These are phyloP conservation scores for Calonectria pseudoreteaudii DNA, from an alignment of 2,329 filamentous ascomycete genomes.

Conservation along the genomic window DNA sequence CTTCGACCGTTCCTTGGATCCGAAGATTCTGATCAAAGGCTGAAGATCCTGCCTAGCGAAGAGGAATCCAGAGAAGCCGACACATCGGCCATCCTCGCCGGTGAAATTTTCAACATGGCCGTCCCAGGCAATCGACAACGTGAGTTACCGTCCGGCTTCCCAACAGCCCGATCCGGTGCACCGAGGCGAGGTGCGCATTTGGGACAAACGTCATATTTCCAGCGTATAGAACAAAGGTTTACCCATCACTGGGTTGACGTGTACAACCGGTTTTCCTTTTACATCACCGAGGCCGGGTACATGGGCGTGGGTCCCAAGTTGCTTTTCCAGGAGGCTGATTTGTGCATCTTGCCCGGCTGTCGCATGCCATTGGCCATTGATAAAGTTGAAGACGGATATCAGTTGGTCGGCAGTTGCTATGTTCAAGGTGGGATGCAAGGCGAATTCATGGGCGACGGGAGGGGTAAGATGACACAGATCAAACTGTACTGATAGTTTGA, in stretches of 20 bases:
- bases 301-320: background rate
- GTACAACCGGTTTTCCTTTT: background rate
- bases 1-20: background rate
- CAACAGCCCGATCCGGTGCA: background rate
- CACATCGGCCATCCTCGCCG: background rate
- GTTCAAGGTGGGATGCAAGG: background rate
- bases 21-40: background rate
- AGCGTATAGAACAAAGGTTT: background rate
- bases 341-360: background rate
- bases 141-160: background rate
- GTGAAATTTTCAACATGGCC: background rate
- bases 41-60: background rate
- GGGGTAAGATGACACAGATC: background rate
- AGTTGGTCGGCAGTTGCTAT: background rate
- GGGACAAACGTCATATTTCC: background rate
- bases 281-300: background rate
- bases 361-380: background rate
- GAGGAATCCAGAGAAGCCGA: background rate
- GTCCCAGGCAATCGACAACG: background rate
- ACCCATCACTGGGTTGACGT: background rate
- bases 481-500: background rate
- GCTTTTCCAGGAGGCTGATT: background rate
- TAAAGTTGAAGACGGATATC: background rate
- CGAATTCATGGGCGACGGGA: background rate
- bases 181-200: background rate